A percentile compares a stretch with the other conserved stretches of the same genome.
Conservation (phyloP, 2,329 filamentous ascomycete species). For the Moelleriella libera region DNA sequence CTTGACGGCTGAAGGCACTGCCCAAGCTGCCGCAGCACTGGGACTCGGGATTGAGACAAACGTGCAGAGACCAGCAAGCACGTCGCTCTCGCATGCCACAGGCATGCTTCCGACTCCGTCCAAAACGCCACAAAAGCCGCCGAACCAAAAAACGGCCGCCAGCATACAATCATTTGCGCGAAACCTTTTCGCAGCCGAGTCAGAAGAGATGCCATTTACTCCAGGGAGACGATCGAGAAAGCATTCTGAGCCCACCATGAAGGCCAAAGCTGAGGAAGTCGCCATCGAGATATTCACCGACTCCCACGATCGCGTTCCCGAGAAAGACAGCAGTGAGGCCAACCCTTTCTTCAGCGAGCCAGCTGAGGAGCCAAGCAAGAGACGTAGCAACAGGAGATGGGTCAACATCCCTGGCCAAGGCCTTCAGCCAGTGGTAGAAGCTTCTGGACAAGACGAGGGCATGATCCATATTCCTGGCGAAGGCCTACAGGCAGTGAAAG, state of each 20-base stretch:
- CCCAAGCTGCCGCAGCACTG: constrained; percentile 25
- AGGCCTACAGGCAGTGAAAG: constrained; percentile 43
- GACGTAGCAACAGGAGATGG: no score
- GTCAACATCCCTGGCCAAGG: no score
- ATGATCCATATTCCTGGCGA: constrained; percentile 38
- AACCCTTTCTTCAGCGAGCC: no score
- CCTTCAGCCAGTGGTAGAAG: constrained; percentile 11
- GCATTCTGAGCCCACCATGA: constrained; percentile 37
- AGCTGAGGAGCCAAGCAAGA: no score
- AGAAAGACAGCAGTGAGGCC: no score
- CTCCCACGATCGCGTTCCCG: no score
- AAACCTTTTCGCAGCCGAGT: constrained; percentile 46
- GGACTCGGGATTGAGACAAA: constrained; percentile 16
- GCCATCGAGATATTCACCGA: no score
- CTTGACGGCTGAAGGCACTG: constrained; percentile 25
- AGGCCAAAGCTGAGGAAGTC: constrained; percentile 40
- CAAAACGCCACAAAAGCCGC: constrained; percentile 60
- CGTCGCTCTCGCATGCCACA: constrained; percentile 17
- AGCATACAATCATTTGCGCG: constrained; percentile 41
- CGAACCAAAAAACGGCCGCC: constrained; percentile 32
- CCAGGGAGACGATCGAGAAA: constrained; percentile 43
- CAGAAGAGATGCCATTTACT: constrained; percentile 43
- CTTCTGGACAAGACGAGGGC: no score
- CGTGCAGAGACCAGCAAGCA: constrained; percentile 12
- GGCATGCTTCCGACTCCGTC: constrained; percentile 63